These are phyloP conservation scores for Xylariaceae sp. DNA, from an alignment of 2,329 filamentous ascomycete genomes.

Conservation along the genomic window DNA sequence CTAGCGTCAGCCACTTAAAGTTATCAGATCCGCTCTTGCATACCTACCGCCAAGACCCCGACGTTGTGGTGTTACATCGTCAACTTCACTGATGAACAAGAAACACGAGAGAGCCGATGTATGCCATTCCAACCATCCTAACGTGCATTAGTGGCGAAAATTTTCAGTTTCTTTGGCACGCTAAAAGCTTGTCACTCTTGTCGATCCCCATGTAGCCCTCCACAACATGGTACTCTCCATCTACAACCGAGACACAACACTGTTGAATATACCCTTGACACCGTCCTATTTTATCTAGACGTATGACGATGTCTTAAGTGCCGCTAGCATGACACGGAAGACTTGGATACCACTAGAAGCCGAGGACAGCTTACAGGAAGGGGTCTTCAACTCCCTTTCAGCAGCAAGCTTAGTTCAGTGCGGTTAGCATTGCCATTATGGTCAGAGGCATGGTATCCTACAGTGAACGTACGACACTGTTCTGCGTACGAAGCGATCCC, in stretches of 20 bases:
- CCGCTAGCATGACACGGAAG: background rate
- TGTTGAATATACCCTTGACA: background rate
- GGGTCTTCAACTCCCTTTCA: too few relatives aligned
- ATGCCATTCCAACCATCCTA: constrained; percentile 8
- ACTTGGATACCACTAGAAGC: too few relatives aligned
- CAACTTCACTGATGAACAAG: constrained; percentile 5
- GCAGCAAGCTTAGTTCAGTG: too few relatives aligned
- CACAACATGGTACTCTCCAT: background rate
- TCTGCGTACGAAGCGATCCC: too few relatives aligned
- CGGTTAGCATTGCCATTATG: too few relatives aligned
- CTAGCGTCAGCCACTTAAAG: constrained; percentile 30
- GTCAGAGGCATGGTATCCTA: too few relatives aligned
- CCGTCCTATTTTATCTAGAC: background rate
- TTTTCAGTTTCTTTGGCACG: constrained; percentile 7
- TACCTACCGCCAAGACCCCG: constrained; percentile 25
- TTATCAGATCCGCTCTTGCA: constrained; percentile 38
- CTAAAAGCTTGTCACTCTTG: constrained; percentile 1
- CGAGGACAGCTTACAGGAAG: too few relatives aligned
- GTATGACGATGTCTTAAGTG: background rate
- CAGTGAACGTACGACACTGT: too few relatives aligned
- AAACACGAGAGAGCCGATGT: constrained; percentile 8
- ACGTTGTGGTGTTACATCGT: constrained; percentile 8
- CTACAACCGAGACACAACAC: background rate
- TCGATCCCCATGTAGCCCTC: constrained; percentile 1
- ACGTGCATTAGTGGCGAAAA: constrained; percentile 26